Percentiles rank a stretch among this genome's conserved stretches.
These are phyloP conservation scores for Diutina sp. DNA, from an alignment of 1,139 yeast species.

Conservation along the genomic window DNA sequence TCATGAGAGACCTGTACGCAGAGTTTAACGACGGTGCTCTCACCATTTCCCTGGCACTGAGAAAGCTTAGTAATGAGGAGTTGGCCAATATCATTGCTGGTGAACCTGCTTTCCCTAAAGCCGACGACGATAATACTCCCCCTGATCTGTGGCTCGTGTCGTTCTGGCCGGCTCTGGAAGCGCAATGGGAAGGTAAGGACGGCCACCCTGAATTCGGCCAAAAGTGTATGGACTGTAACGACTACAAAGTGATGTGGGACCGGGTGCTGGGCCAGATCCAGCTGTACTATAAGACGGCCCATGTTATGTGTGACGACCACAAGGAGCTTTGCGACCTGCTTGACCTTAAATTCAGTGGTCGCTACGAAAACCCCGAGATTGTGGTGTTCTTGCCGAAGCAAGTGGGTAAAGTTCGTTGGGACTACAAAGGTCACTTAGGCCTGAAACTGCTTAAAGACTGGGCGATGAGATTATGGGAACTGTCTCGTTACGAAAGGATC, in stretches of 20 bases:
- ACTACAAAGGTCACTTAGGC: slow-evolving; percentile 16
- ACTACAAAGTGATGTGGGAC: slow-evolving; percentile 44
- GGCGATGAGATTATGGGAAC: slow-evolving; percentile 20
- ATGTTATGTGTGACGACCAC: slow-evolving; percentile 44
- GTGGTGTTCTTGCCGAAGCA: slow-evolving; percentile 28
- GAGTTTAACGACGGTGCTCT: slow-evolving; percentile 25
- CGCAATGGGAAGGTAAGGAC: slow-evolving; percentile 19
- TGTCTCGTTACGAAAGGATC: slow-evolving; percentile 25
- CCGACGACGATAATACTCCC: slow-evolving; percentile 7
- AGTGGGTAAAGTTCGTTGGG: slow-evolving; percentile 21
- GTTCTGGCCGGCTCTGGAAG: slow-evolving; percentile 46
- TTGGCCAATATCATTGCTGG: slow-evolving; percentile 36
- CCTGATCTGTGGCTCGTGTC: slow-evolving; percentile 38
- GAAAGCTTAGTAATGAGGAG: slow-evolving; percentile 16
- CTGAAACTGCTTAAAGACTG: slow-evolving; percentile 21
- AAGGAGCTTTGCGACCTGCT: slow-evolving; percentile 36
- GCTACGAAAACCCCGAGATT: slow-evolving; percentile 14
- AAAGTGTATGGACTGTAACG: slow-evolving; percentile 36
- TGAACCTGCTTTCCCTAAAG: slow-evolving; percentile 6
- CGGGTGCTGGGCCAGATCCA: slow-evolving; percentile 36
- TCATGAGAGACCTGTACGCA: slow-evolving; percentile 38
- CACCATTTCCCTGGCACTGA: slow-evolving; percentile 28
- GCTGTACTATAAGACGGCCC: slow-evolving; percentile 35
- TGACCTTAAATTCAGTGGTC: slow-evolving; percentile 18
- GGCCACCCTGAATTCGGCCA: slow-evolving; percentile 14